phyloP scores from a whole-genome alignment of 805 yeast genomes.

The Saccharomycopsis sp. region DNA sequence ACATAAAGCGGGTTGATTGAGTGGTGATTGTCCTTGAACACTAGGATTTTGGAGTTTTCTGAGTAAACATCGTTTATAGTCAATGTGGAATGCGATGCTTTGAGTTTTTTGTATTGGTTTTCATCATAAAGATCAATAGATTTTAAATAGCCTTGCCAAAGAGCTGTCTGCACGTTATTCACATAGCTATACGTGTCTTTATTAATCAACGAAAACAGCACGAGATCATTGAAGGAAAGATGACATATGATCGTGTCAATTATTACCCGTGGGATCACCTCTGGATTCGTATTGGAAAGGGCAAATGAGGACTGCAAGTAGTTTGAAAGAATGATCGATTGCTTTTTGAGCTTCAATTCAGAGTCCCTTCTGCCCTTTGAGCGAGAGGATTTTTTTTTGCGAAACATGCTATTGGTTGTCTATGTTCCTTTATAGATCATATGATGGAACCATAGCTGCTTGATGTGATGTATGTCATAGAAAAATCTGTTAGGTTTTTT shows the following conservation, averaged over 20 bases:
- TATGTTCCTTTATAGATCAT: neutral
- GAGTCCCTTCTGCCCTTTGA: conserved; percentile 4
- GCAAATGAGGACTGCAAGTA: conserved; percentile 11
- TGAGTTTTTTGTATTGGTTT: conserved; percentile 1
- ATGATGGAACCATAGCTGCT: too few species aligned
- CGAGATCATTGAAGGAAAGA: conserved; percentile 14
- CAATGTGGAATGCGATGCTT: conserved; percentile 4
- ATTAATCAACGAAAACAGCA: conserved; percentile 15
- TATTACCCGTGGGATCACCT: conserved; percentile 10
- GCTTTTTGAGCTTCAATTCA: conserved; percentile 15
- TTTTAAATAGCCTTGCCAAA: conserved; percentile 15
- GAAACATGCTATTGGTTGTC: conserved; percentile 4
- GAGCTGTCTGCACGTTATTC: conserved; percentile 6
- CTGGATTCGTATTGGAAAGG: neutral
- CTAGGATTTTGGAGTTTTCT: conserved; percentile 10
- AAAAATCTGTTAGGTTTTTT: neutral
- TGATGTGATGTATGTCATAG: too few species aligned
- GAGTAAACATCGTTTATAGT: conserved; percentile 11
- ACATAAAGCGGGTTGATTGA: conserved; percentile 10
- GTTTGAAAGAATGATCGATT: conserved; percentile 18
- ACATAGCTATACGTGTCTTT: conserved; percentile 16
- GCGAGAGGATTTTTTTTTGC: conserved; percentile 6
- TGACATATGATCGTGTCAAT: conserved; percentile 13
- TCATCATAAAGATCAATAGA: conserved; percentile 10
- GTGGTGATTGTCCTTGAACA: neutral